Evolutionary conservation across 768 basidiomycete genomes (phyloP).

Genomic region (Russula compacta): DNA sequence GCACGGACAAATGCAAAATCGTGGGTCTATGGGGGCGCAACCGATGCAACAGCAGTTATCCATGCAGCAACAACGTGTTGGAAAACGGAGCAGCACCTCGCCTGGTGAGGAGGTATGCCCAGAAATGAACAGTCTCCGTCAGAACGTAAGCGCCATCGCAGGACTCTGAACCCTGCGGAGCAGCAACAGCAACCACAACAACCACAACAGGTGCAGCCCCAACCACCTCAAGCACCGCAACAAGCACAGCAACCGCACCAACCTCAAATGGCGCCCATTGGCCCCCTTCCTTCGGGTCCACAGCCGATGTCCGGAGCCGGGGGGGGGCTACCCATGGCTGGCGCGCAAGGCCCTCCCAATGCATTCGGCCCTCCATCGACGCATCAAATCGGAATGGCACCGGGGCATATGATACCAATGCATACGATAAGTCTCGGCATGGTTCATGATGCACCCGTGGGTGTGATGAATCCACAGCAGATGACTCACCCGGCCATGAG

Average conservation of each 20-base stretch:
- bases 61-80: conserved; percentile 38
- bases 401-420: conserved; percentile 5
- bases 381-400: conserved; percentile 11
- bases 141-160: conserved; percentile 27
- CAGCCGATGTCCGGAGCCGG: conserved; percentile 23
- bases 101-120: conserved; percentile 28
- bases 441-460: not conserved
- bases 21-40: conserved; percentile 18
- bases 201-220: too few relatives aligned
- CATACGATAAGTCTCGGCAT: conserved; percentile 12
- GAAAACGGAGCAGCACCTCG: conserved; percentile 30
- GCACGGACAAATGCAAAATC: conserved; percentile 30
- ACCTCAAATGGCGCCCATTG: conserved; percentile 32
- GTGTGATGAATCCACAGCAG: conserved; percentile 7
- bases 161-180: conserved; percentile 25
- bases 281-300: conserved; percentile 28
- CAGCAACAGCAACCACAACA: conserved; percentile 21
- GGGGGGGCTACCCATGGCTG: conserved; percentile 32
- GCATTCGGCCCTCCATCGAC: conserved; percentile 6
- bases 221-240: conserved; percentile 24
- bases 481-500: conserved; percentile 9
- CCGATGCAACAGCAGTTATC: conserved; percentile 23
- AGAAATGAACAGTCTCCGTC: conserved; percentile 28
- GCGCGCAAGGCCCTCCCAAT: conserved; percentile 26
- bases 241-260: conserved; percentile 31